phyloP scores from a whole-genome alignment of 2,329 filamentous ascomycete genomes.

The Xylaria sp. region DNA sequence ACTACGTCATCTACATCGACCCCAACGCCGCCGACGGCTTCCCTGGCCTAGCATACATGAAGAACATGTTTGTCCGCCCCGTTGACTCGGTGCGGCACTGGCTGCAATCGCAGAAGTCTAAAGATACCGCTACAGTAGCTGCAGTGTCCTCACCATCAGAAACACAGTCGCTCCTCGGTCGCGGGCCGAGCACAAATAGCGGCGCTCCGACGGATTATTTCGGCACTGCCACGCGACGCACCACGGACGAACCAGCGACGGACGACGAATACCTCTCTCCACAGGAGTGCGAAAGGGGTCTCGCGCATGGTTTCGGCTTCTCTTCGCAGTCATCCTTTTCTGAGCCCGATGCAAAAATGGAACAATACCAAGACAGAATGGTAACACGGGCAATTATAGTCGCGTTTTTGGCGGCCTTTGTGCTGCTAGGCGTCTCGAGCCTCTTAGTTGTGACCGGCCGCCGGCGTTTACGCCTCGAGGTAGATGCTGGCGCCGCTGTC shows the following conservation, averaged over 20 bases:
- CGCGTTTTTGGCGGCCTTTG: slow-evolving; percentile 68
- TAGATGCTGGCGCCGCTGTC: slow-evolving; percentile 77
- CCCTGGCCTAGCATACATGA: slow-evolving; percentile 71
- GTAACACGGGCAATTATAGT: slow-evolving; percentile 65
- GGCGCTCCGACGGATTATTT: slow-evolving; percentile 46
- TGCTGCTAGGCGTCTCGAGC: slow-evolving; percentile 72
- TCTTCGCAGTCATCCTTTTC: slow-evolving; percentile 52
- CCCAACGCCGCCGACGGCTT: slow-evolving; percentile 71
- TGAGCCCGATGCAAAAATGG: slow-evolving; percentile 62
- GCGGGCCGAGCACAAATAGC: neutral
- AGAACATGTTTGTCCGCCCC: slow-evolving; percentile 61
- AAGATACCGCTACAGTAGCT: slow-evolving; percentile 3
- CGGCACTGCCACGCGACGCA: slow-evolving; percentile 35
- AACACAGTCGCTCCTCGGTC: slow-evolving; percentile 46
- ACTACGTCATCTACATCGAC: slow-evolving; percentile 80
- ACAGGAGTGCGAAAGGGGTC: slow-evolving; percentile 20
- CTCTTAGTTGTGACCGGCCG: slow-evolving; percentile 75
- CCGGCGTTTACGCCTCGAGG: slow-evolving; percentile 74
- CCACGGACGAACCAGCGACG: slow-evolving; percentile 44
- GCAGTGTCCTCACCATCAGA: slow-evolving; percentile 36
- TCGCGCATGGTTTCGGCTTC: neutral
- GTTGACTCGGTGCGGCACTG: slow-evolving; percentile 64
- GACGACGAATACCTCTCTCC: slow-evolving; percentile 54
- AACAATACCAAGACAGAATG: slow-evolving; percentile 64
- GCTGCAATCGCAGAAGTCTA: slow-evolving; percentile 51